A percentile compares a stretch with the other conserved stretches of the same genome.
Evolutionary conservation across 108 stramenopile species (phyloP).

Genomic region (Skeletonema potamos): DNA sequence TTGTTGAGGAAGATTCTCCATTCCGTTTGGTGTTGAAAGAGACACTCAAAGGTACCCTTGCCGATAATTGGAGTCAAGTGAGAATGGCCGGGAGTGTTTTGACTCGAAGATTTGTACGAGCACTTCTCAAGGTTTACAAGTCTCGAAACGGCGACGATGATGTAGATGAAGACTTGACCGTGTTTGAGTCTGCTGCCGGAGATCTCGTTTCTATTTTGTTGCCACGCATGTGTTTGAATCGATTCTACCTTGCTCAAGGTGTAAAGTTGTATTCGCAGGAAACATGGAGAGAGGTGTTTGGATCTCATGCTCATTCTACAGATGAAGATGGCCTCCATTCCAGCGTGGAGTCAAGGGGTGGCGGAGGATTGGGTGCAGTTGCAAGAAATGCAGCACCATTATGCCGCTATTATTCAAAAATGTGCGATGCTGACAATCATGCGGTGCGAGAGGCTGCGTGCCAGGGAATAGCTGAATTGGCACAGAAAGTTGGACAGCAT

Average conservation of each 20-base stretch:
- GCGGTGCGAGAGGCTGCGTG: slow-evolving; percentile 96
- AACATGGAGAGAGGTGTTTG: slow-evolving; percentile 88
- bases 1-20: slow-evolving; percentile 22
- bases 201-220: slow-evolving; percentile 65
- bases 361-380: slow-evolving; percentile 76
- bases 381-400: slow-evolving; percentile 79
- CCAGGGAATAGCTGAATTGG: slow-evolving; percentile 95
- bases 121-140: slow-evolving; percentile 47
- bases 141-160: slow-evolving; percentile 6
- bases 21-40: slow-evolving; percentile 46
- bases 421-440: slow-evolving; percentile 93
- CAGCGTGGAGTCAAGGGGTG: slow-evolving; percentile 18
- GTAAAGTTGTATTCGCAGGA: slow-evolving; percentile 95
- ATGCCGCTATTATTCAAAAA: slow-evolving; percentile 90
- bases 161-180: slow-evolving; percentile 32
- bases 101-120: slow-evolving; percentile 77
- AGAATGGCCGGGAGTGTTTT: slow-evolving; percentile 94
- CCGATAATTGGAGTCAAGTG: slow-evolving; percentile 98
- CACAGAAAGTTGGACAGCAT: slow-evolving; percentile 74
- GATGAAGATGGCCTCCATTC: slow-evolving; percentile 23
- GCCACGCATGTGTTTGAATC: slow-evolving; percentile 97
- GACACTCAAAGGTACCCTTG: slow-evolving; percentile 54
- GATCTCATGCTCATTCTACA: slow-evolving; percentile 8
- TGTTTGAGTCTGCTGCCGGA: slow-evolving; percentile 38
- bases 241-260: slow-evolving; percentile 96